Base-by-base conservation (phyloP, 148 eudicot genomes). In the Pharnaceum exiguum region DNA sequence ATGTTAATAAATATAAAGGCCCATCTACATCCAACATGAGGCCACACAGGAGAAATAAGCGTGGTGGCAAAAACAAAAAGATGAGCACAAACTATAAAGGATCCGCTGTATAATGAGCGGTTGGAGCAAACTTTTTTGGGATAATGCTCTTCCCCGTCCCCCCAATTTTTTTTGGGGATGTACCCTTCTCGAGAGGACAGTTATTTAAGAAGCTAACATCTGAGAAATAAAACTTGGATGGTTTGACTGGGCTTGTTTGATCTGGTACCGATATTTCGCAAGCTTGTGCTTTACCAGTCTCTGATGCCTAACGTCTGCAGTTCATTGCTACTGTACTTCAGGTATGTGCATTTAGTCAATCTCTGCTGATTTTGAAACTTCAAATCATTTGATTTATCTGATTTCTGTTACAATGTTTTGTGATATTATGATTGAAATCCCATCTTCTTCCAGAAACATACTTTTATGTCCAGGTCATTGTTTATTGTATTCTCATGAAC, bases 41-140 rank as follows among this genome's bases (percentile, higher is more conserved):
- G 26, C 55, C 29, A 10, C 28, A 17, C 13, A 39, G 35, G 31
- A 61, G 52, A 48, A 52, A 21, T 38, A 69, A 39, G 23, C 59
- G 44, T 35, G 78, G 70, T 12, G 40, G 55, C 26, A 54, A 59
- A 42, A 48, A 49, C 26, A 48, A 25, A 30, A 27, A 22, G 49
- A 59, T 55, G 46, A 35, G 25, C 3, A 45, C 56, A 26, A 47
- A 28, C n/a, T 22, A 30, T 25, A 24, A 38, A 4, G 7, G 59
- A 63, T 42, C 25, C n/a, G 21, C 32, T 30, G 32, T 29, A 28
- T 35, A 57, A 37, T 51, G 10, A 50, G 31, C 40, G 19, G n/a
- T 25, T 56, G 27, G 18, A 39, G 31, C 21, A 36, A 10, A 33
- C 19, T 19, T 30, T 38, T 49, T 28, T 21, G n/a, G 45, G 49